Evolutionary conservation across 331 rosid species (phyloP).

Genomic region (Arachis monticola): DNA sequence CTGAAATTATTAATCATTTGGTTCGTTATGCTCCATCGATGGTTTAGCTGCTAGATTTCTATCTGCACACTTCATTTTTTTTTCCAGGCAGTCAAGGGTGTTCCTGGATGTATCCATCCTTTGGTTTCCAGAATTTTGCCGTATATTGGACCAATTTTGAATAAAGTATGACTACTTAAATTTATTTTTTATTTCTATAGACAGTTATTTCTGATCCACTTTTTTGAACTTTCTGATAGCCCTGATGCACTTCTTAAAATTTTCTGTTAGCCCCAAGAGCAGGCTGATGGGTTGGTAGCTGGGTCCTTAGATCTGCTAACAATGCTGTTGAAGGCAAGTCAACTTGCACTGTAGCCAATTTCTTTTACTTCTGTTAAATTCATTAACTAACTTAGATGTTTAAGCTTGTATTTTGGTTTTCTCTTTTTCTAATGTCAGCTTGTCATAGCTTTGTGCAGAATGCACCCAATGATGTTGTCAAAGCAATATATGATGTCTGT

Average conservation of each 20-base stretch:
- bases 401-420: conserved; percentile 22
- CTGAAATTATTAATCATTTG: not conserved
- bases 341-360: conserved; percentile 34
- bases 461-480: conserved; percentile 76
- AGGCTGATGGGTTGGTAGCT: conserved; percentile 85
- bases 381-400: conserved; percentile 21
- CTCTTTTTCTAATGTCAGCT: conserved; percentile 45
- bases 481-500: conserved; percentile 77
- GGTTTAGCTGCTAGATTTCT: conserved; percentile 27
- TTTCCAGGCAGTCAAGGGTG: conserved; percentile 73
- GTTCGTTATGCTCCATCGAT: conserved; percentile 16
- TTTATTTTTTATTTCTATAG: conserved; percentile 28
- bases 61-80: conserved; percentile 15
- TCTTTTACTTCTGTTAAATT: not conserved
- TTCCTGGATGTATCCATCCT: conserved; percentile 84
- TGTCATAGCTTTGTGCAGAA: conserved; percentile 68
- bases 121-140: conserved; percentile 84
- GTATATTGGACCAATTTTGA: conserved; percentile 72
- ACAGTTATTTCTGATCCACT: conserved; percentile 26
- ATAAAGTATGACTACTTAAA: conserved; percentile 58
- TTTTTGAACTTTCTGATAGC: conserved; percentile 53
- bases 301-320: conserved; percentile 92
- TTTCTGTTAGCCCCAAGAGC: conserved; percentile 73
- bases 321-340: conserved; percentile 92
- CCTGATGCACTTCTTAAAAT: conserved; percentile 44